Percentiles rank a stretch among this genome's conserved stretches.
Conservation (phyloP, 2,329 filamentous ascomycete genomes). For the Tolypocladium ophioglossoides region DNA sequence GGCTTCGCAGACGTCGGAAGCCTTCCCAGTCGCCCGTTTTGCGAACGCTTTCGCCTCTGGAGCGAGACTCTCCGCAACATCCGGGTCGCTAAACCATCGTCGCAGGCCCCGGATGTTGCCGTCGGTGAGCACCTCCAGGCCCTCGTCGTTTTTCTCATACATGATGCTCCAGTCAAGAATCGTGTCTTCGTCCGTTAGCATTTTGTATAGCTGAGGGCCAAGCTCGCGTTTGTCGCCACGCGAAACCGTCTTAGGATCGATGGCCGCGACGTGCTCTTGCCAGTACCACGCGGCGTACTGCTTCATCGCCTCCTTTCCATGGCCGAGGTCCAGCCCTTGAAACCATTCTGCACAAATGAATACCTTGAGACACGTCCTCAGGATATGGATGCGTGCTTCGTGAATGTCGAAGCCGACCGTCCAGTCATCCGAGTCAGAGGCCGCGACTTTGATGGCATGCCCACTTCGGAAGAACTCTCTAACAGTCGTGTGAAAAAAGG, state of each 20-base stretch:
- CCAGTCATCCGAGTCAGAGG: constrained; percentile 6
- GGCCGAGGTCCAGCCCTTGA: constrained; percentile 13
- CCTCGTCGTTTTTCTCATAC: constrained; percentile 29
- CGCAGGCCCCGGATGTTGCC: constrained; percentile 24
- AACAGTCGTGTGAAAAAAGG: constrained; percentile 29
- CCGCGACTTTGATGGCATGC: constrained; percentile 10
- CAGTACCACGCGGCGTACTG: constrained; percentile 34
- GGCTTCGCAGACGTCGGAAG: constrained; percentile 21
- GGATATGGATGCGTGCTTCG: constrained; percentile 23
- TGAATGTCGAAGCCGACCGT: constrained; percentile 23
- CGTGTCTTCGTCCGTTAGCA: constrained; percentile 25
- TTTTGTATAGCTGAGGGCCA: constrained; percentile 21
- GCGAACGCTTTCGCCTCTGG: constrained; percentile 21
- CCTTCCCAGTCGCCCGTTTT: constrained; percentile 11
- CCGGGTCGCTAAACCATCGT: constrained; percentile 23
- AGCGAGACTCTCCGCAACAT: constrained; percentile 18
- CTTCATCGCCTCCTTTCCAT: constrained; percentile 19
- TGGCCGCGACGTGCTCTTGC: constrained; percentile 28
- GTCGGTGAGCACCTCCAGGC: constrained; percentile 30
- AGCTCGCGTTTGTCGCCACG: constrained; percentile 20
- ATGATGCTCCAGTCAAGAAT: constrained; percentile 29
- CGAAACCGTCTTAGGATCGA: constrained; percentile 18
- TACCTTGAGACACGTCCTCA: constrained; percentile 27
- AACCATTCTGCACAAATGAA: constrained; percentile 24
- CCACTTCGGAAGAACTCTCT: constrained; percentile 27